phyloP scores from a whole-genome alignment of 2,329 filamentous ascomycete species.

The Neocatenulostroma microsporum region DNA sequence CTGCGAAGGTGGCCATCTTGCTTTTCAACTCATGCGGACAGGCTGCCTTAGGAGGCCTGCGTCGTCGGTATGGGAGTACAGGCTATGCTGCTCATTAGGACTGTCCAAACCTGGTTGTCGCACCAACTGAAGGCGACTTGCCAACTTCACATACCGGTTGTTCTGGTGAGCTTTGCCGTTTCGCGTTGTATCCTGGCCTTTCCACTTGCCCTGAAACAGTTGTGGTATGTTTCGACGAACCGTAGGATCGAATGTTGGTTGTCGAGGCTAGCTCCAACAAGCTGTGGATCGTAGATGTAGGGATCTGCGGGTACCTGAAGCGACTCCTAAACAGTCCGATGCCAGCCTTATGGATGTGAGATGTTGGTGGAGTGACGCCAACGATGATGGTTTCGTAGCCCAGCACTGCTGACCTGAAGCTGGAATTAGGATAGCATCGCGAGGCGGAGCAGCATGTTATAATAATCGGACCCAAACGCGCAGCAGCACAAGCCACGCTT shows the following conservation, averaged over 20 bases:
- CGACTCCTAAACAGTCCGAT: conserved; percentile 1
- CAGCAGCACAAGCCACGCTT: conserved; percentile 15
- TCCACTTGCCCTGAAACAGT: background rate
- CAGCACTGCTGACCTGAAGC: conserved; percentile 11
- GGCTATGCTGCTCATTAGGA: background rate
- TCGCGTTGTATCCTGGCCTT: background rate
- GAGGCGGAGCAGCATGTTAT: conserved; percentile 20
- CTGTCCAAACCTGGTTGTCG: background rate
- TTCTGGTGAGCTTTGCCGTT: background rate
- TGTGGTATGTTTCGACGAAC: background rate
- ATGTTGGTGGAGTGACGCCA: conserved; percentile 6
- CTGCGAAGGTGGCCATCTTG: conserved; percentile 25
- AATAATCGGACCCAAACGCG: conserved; percentile 19
- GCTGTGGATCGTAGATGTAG: conserved; percentile 3
- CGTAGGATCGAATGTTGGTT: conserved; percentile 5
- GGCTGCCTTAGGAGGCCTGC: background rate
- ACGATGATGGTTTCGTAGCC: background rate
- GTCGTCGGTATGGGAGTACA: background rate
- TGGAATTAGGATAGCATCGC: conserved; percentile 17
- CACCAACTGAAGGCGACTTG: background rate
- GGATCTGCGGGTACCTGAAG: conserved; percentile 16
- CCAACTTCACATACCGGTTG: background rate
- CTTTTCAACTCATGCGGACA: conserved; percentile 4
- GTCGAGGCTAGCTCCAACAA: conserved; percentile 6
- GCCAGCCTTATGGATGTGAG: conserved; percentile 11